Evolutionary conservation across 164 flowering plant genomes (phyloP), one percentile per base, ranked within the genome.

Genomic region (Taxillus chinensis): DNA sequence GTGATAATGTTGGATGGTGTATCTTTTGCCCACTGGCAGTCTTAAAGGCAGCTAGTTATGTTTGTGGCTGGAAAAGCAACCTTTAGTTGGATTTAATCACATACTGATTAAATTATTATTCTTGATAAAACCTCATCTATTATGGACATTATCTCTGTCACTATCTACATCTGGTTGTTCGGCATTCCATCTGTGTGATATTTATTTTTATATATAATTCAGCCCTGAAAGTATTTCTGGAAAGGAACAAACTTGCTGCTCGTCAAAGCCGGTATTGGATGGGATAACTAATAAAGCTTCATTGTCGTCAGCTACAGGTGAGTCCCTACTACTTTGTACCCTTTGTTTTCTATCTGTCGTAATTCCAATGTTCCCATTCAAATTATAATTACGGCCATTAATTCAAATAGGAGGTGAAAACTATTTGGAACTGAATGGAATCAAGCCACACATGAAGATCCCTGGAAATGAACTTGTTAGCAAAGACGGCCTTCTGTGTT

Each of bases 231-330:
- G 42, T 40, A 40, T 56, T 46, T 45, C 5, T 62, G 48, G 56
- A 42, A 69, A 75, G 70, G 67, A 55, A 59, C 50, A 65, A 55
- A 14, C 49, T 66, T 57, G 55, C 63, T 50, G 62, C 45, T 61
- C 59, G 16, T 8, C 39, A 40, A 48, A 39, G 58, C 48, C 39
- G 15, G 62, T 53, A 61, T 61, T 60, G 52, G 57, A 57, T 68
- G 64, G 17, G 42, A 3, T 57, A 16, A 37, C 42, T 37, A 60
- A 59, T 64, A 74, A 72, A 63, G 46, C 64, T 41, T 39, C 64
- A n/a, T 11, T 38, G 46, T 16, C 59, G 41, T 59, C 68, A 39
- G 53, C 49, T 45, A 64, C 71, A 72, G 78, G 80, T 79, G 50
- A 56, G 53, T 40, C 62, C 56, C 60, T 17, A 11, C 50, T 14